Evolutionary conservation across 495 filamentous ascomycete genomes (phyloP), one percentile per base, ranked within the genome.

Genomic region (Podospora conica): DNA sequence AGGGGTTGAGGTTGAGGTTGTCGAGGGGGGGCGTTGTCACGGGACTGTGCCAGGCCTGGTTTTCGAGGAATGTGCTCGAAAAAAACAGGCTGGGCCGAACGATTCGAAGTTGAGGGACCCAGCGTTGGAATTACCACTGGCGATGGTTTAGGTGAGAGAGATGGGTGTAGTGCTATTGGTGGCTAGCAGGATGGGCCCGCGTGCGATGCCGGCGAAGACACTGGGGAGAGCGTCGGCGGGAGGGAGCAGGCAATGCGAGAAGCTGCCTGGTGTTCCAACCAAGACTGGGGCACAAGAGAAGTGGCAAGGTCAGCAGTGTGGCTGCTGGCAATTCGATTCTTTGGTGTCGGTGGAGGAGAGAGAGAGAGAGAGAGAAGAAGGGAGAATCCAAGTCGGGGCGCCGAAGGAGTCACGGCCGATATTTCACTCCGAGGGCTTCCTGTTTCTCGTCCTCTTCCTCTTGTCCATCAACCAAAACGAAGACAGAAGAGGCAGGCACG

Each of bases 401-500:
- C 74, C 78, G 77, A 72, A 73, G 79, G 81, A 82, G 80, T 82
- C 80, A 82, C 61, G 72, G 69, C 75, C 70, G 79, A 78, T 83
- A 83, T 83, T 81, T 83, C 79, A 82, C 68, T 76, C 65, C 48
- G n/a, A n/a, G 31, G 20, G 25, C 40, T 24, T 25, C 57, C 18
- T 59, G 23, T 40, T n/a, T 21, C 25, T 18, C 59, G 20, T 22
- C 9, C 40, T 48, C 40, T n/a, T 48, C 40, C 6, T 48, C 40
- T n/a, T 48, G 33, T 40, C 33, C 12, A 3, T 40, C 12, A 8
- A 29, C 58, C 28, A 29, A 22, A n/a, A 25, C 31, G 29, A n/a
- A 15, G 21, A 27, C 48, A 60, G 54, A 69, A 20, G 9, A n/a
- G 61, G 55, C 61, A 56, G 59, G 53, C 55, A n/a, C 53, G 55